Evolutionary conservation across 169 alveolate species (phyloP).

Genomic region (Babesia ovis): DNA sequence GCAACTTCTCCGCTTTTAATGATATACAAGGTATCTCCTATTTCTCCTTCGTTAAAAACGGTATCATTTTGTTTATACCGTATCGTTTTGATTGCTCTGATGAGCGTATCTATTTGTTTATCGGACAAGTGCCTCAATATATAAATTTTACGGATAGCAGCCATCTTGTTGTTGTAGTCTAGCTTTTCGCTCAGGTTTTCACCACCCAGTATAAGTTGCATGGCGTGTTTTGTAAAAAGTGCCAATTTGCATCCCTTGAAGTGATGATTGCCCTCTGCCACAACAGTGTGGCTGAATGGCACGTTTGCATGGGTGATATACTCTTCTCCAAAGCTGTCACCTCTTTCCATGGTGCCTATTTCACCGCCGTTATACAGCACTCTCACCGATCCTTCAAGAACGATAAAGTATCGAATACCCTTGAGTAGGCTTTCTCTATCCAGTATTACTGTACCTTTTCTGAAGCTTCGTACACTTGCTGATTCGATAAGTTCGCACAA

Average conservation of each 20-base stretch:
- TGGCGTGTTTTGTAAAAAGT: slow-evolving; percentile 78
- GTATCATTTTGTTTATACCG: slow-evolving; percentile 85
- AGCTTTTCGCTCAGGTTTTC: slow-evolving; percentile 80
- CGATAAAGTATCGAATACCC: slow-evolving; percentile 82
- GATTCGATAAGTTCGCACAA: slow-evolving; percentile 76
- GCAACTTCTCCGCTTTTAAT: slow-evolving; percentile 91
- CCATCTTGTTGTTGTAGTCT: slow-evolving; percentile 81
- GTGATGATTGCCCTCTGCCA: slow-evolving; percentile 42
- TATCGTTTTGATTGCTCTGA: slow-evolving; percentile 81
- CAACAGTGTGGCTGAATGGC: slow-evolving; percentile 81
- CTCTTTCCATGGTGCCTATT: slow-evolving; percentile 82
- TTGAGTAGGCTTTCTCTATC: slow-evolving; percentile 72
- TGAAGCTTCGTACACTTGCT: slow-evolving; percentile 79
- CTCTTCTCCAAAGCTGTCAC: slow-evolving; percentile 94
- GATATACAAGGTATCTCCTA: slow-evolving; percentile 89
- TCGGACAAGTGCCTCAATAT: slow-evolving; percentile 84
- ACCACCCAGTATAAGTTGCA: slow-evolving; percentile 78
- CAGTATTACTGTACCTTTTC: slow-evolving; percentile 65
- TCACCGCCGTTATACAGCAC: slow-evolving; percentile 67
- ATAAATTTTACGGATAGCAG: slow-evolving; percentile 80
- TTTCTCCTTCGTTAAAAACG: slow-evolving; percentile 89
- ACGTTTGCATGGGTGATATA: slow-evolving; percentile 83
- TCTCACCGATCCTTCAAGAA: slow-evolving; percentile 86
- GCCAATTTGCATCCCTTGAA: slow-evolving; percentile 73
- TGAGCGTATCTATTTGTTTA: slow-evolving; percentile 78